Evolutionary conservation across 805 yeast genomes (phyloP).

Genomic region (Candida awuae): DNA sequence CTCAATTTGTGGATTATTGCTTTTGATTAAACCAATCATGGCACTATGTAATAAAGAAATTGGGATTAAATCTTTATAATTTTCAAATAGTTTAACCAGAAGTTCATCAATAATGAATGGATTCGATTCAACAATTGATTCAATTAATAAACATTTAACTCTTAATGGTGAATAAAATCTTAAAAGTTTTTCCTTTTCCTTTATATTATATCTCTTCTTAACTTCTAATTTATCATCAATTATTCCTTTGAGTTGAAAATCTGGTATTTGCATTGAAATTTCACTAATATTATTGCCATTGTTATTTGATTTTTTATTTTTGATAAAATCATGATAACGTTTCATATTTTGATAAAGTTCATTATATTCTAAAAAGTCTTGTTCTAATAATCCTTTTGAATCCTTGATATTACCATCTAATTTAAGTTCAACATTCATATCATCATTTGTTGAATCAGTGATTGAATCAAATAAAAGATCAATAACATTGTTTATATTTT

Average conservation of each 20-base stretch:
- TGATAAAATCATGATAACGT: constrained; percentile 4
- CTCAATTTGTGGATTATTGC: constrained; percentile 2
- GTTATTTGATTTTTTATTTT: background rate
- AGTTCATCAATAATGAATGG: constrained; percentile 15
- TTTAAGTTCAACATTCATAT: background rate
- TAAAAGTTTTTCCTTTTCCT: constrained; percentile 12
- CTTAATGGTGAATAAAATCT: constrained; percentile 15
- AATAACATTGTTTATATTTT: constrained; percentile 3
- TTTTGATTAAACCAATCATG: constrained; percentile 19
- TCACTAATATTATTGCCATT: background rate
- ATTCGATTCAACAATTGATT: constrained; percentile 11
- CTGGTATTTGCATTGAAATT: background rate
- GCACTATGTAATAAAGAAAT: constrained; percentile 19
- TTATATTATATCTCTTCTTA: constrained; percentile 4
- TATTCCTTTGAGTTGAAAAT: background rate
- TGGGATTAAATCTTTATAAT: constrained; percentile 22
- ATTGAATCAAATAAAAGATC: constrained; percentile 9
- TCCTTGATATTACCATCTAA: background rate
- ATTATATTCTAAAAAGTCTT: constrained; percentile 8
- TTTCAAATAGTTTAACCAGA: constrained; percentile 13
- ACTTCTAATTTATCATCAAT: background rate
- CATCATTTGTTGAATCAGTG: background rate
- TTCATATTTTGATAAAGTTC: constrained; percentile 12
- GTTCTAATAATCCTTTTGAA: constrained; percentile 2
- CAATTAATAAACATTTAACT: constrained; percentile 16